Conservation (phyloP, 768 basidiomycete genomes). For the Cyclocybe cylindracea region DNA sequence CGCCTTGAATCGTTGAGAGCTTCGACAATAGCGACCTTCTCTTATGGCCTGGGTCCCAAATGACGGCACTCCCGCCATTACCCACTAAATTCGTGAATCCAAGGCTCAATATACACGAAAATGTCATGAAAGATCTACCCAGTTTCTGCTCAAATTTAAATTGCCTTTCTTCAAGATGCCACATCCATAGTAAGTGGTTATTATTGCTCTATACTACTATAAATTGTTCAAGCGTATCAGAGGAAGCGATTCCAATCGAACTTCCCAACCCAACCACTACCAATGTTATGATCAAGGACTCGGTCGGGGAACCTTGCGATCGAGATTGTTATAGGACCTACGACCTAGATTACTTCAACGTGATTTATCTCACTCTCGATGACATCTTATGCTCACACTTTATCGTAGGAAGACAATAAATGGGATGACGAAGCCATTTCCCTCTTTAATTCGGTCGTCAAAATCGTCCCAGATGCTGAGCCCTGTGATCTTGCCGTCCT, state of each 20-base stretch:
- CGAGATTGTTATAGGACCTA: slow-evolving; percentile 9
- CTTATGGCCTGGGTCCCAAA: slow-evolving; percentile 34
- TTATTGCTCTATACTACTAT: neutral
- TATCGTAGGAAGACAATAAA: slow-evolving; percentile 16
- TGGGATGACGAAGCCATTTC: slow-evolving; percentile 29
- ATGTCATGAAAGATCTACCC: slow-evolving; percentile 30
- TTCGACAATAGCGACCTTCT: slow-evolving; percentile 33
- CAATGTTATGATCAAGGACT: slow-evolving; percentile 1
- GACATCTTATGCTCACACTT: neutral
- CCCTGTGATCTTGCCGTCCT: slow-evolving; percentile 54
- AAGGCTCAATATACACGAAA: slow-evolving; percentile 26
- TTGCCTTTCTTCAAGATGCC: slow-evolving; percentile 42
- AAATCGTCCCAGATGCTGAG: slow-evolving; percentile 41
- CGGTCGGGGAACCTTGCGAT: neutral
- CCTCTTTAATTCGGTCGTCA: slow-evolving; percentile 36
- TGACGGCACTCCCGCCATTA: slow-evolving; percentile 5
- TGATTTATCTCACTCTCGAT: neutral
- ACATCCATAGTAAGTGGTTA: slow-evolving; percentile 31
- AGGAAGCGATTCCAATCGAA: neutral
- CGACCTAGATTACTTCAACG: slow-evolving; percentile 2
- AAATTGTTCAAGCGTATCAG: neutral
- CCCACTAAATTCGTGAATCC: slow-evolving; percentile 16
- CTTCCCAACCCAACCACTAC: slow-evolving; percentile 5
- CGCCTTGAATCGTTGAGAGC: neutral
- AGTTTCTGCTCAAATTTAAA: slow-evolving; percentile 48